Evolutionary conservation across 306 rosid genomes (phyloP).

Genomic region (Fragaria nilgerrensis): DNA sequence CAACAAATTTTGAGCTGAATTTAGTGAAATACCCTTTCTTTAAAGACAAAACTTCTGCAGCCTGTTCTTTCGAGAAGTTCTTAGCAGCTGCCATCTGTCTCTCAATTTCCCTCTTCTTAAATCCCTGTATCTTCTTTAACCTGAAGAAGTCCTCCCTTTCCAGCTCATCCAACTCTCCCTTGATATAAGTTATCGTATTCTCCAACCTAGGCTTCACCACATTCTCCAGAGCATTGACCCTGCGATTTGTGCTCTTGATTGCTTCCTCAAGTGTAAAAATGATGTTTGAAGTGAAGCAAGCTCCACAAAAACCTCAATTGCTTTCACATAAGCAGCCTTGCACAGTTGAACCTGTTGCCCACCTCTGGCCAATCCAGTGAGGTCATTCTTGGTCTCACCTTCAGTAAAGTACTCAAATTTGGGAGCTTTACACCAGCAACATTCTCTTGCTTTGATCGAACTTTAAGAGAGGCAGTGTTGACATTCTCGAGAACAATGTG

Average conservation of each 20-base stretch:
- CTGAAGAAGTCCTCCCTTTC: constrained; percentile 98
- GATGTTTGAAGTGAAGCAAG: constrained; percentile 97
- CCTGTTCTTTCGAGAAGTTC: constrained; percentile 52
- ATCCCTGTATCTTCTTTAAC: constrained; percentile 92
- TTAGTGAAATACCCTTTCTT: constrained; percentile 51
- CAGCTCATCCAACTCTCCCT: constrained; percentile 90
- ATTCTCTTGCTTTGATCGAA: constrained; percentile 82
- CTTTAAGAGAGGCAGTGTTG: constrained; percentile 66
- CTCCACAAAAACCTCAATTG: constrained; percentile 93
- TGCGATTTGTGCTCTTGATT: constrained; percentile 88
- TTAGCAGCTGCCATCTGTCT: constrained; percentile 51
- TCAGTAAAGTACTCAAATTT: constrained; percentile 73
- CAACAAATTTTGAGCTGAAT: constrained; percentile 59
- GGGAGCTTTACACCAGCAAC: constrained; percentile 94
- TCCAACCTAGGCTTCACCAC: constrained; percentile 87
- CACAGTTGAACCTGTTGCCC: constrained; percentile 95
- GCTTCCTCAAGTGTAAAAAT: constrained; percentile 90
- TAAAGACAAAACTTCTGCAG: constrained; percentile 48
- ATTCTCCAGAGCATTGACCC: constrained; percentile 90
- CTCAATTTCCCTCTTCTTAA: constrained; percentile 79
- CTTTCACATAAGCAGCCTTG: constrained; percentile 76
- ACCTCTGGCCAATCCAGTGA: constrained; percentile 91
- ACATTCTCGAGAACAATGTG: constrained; percentile 88
- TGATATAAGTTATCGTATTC: constrained; percentile 80
- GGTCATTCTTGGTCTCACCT: constrained; percentile 78